Conservation (phyloP, 495 filamentous ascomycete species). For the Elasticomyces elasticus region DNA sequence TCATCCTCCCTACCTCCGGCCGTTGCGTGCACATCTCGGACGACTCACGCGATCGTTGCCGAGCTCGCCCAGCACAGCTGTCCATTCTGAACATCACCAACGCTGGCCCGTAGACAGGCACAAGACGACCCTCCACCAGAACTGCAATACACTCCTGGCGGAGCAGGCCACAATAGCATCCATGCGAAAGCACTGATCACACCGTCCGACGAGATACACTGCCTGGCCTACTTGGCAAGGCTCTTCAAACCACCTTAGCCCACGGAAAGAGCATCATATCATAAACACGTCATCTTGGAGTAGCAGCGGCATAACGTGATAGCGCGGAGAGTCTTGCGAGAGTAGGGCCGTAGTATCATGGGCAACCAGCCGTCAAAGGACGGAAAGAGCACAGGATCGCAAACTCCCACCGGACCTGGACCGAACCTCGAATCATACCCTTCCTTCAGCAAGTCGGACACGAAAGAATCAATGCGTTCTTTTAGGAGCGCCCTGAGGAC, state of each 20-base stretch:
- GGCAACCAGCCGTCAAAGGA: slow-evolving; percentile 88
- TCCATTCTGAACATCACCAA: background rate
- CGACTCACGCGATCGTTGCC: background rate
- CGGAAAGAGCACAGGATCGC: slow-evolving; percentile 34
- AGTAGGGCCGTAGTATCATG: slow-evolving; percentile 43
- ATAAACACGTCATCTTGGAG: background rate
- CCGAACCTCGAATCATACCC: slow-evolving; percentile 62
- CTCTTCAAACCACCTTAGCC: slow-evolving; percentile 49
- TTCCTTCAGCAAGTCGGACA: slow-evolving; percentile 88
- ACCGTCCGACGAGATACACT: slow-evolving; percentile 40
- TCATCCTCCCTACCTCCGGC: background rate
- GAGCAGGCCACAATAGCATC: slow-evolving; percentile 16
- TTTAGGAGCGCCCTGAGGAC: slow-evolving; percentile 61
- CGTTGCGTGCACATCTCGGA: background rate
- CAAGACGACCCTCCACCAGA: slow-evolving; percentile 11
- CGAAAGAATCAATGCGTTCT: slow-evolving; percentile 85
- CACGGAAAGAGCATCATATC: background rate
- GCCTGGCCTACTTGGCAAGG: slow-evolving; percentile 45
- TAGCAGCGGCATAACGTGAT: background rate
- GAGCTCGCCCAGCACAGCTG: background rate
- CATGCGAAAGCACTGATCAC: slow-evolving; percentile 16
- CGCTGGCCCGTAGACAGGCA: slow-evolving; percentile 10
- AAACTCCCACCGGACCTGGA: slow-evolving; percentile 32
- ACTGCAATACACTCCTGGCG: slow-evolving; percentile 6
- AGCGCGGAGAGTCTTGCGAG: background rate